These are phyloP conservation scores for Saccharomycodes ludwigii DNA, from an alignment of 805 yeast genomes.

Conservation along the genomic window DNA sequence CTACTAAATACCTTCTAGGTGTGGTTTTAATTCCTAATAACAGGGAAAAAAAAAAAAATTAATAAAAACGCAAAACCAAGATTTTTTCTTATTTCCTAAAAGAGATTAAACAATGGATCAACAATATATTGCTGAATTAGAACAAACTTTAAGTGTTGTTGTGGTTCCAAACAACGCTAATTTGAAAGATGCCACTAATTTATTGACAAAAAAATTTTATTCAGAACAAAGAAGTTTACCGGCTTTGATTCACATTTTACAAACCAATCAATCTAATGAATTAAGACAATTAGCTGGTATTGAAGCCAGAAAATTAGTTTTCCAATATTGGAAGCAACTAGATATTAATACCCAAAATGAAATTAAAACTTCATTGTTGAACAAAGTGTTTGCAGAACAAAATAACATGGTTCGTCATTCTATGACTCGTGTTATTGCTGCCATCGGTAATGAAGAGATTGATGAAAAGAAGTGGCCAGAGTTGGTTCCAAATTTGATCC, in stretches of 20 bases:
- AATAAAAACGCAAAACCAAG: too few relatives aligned
- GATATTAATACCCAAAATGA: slow-evolving; percentile 38
- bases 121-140: slow-evolving; percentile 57
- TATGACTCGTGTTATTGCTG: slow-evolving; percentile 77
- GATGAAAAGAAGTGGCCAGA: slow-evolving; percentile 62
- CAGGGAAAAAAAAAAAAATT: too few relatives aligned
- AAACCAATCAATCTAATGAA: slow-evolving; percentile 54
- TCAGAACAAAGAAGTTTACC: slow-evolving; percentile 62
- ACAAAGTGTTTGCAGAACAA: slow-evolving; percentile 54
- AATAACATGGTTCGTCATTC: slow-evolving; percentile 70
- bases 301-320: slow-evolving; percentile 79
- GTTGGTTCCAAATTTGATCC: slow-evolving; percentile 57
- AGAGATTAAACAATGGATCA: slow-evolving; percentile 40
- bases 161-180: slow-evolving; percentile 71
- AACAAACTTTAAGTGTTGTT: slow-evolving; percentile 66
- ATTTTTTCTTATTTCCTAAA: not conserved
- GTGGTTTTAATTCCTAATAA: too few relatives aligned
- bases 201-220: slow-evolving; percentile 64
- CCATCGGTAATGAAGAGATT: slow-evolving; percentile 70
- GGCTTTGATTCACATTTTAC: slow-evolving; percentile 70
- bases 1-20: too few relatives aligned
- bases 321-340: slow-evolving; percentile 48
- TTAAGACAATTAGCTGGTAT: slow-evolving; percentile 91
- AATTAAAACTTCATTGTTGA: slow-evolving; percentile 57
- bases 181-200: slow-evolving; percentile 71